These are phyloP conservation scores for Mycena pura DNA, from an alignment of 768 basidiomycete genomes.

Conservation along the genomic window DNA sequence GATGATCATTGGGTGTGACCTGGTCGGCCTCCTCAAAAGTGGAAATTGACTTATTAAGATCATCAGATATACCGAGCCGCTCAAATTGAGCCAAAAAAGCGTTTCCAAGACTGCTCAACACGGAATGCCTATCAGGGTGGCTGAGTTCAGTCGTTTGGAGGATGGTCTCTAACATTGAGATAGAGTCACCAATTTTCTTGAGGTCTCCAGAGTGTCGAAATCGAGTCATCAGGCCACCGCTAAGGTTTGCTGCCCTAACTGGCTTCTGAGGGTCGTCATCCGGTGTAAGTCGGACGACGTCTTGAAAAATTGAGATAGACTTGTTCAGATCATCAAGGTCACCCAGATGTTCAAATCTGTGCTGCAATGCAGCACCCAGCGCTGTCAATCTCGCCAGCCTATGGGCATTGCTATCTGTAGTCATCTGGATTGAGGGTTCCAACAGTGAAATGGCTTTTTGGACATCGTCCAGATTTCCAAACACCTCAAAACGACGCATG, in stretches of 20 bases:
- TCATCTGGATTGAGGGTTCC: not conserved
- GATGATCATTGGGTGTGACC: conserved; percentile 30
- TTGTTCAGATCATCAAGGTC: too few relatives aligned
- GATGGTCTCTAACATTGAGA: conserved; percentile 23
- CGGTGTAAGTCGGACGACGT: not conserved
- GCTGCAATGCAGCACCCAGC: not conserved
- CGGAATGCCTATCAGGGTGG: conserved; percentile 20
- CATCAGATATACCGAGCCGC: conserved; percentile 18
- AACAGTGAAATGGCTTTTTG: not conserved
- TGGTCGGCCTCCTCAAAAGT: conserved; percentile 24
- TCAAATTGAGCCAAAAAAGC: conserved; percentile 12
- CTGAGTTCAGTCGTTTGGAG: conserved; percentile 23
- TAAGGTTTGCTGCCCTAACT: not conserved
- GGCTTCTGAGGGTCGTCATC: not conserved
- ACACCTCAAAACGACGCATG: not conserved
- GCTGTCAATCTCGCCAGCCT: not conserved
- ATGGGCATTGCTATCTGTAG: not conserved
- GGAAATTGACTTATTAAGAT: conserved; percentile 32
- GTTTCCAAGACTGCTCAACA: conserved; percentile 26
- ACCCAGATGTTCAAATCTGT: not conserved
- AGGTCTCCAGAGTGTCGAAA: conserved; percentile 21
- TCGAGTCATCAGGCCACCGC: not conserved
- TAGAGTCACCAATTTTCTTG: conserved; percentile 31
- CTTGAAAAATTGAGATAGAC: not conserved
- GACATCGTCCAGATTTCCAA: not conserved